Evolutionary conservation across 2,329 filamentous ascomycete genomes (phyloP), one percentile per base, ranked within the genome.

Genomic region (Penicillium sclerotigenum): DNA sequence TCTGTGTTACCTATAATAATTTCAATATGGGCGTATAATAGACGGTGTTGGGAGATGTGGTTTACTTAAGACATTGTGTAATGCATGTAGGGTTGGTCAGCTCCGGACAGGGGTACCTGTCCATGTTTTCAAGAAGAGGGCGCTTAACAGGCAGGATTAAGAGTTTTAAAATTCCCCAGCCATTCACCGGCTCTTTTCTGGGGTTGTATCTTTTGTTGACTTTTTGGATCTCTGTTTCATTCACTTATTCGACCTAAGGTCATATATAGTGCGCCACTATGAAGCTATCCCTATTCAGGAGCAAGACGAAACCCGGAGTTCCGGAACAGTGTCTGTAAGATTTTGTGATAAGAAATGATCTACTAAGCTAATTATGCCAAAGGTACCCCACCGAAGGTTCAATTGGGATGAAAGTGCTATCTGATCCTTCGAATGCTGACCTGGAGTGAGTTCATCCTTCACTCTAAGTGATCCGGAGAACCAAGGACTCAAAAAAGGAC

Each of bases 241-340:
- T 46, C 9, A 14, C 6, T n/a, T 16, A 18, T 47, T 26, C 14
- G 11, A 10, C 16, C 31, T 13, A 36, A 22, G 13, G 13, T 31
- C 18, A 22, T 4, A 43, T n/a, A 18, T 40, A 24, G 2, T 20
- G 20, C 24, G 37, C 13, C 14, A 33, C 11, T 14, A 54, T 42
- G 52, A 29, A 37, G 11, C n/a, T 54, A 29, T 54, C 41, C 10
- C 29, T 54, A 42, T 54, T 54, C 46, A 42, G 22, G 24, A 50
- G 20, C 18, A 53, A 54, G 45, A 42, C n/a, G n/a, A 54, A 50
- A 50, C 20, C 45, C 9, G 5, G 5, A 16, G 36, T n/a, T 11
- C 14, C 8, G 42, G 14, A 49, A 18, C 16, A 34, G 9, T n/a
- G 11, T 49, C 36, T 50, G 52, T 54, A 41, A 54, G 52, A 22